Evolutionary conservation across 495 filamentous ascomycete genomes (phyloP), one percentile per base, ranked within the genome.

Genomic region (Paragyromitra xinjiangensis): DNA sequence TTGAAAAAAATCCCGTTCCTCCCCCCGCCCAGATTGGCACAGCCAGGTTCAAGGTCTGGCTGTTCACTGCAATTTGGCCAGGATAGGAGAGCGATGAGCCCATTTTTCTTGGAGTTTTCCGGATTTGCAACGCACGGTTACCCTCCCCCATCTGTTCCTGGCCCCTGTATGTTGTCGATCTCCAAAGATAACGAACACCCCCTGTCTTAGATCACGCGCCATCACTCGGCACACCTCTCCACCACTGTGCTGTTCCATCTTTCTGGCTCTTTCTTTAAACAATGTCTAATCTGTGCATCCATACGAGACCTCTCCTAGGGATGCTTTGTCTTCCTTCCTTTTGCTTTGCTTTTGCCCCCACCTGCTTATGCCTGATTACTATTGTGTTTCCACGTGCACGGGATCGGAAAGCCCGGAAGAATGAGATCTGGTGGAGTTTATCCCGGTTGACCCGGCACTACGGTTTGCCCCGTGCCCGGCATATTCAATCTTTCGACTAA

Each of bases 391-490:
- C 68, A 73, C 68, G 74, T 64, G 63, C 62, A 66, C 40, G 40
- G 48, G 55, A 45, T 61, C 63, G 74, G 61, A 73, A 66, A 34
- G 3, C 16, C 63, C 39, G 71, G 61, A 64, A 50, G 44, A 63
- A 44, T 77, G 37, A 64, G 69, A 73, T 76, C 69, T 77, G 74
- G 61, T 55, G 64, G 44, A 53, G 19, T 34, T 71, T 65, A 61
- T 59, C 68, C 69, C 40, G 68, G 67, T 16, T 44, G 65, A 65
- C 58, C 68, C 74, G 51, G 29, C 8, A 58, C 24, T 72, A 58
- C 62, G 74, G 74, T 73, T 77, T 77, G 62, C 24, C 69, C 51
- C 66, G 50, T 48, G 42, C 74, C 45, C 69, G 58, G 65, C 68
- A 61, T 26, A 56, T 56, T 42, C 59, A n/a, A 45, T 66, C 26